Evolutionary conservation across 169 alveolate species (phyloP), one percentile per base, ranked within the genome.

Genomic region (Fabrea salina): DNA sequence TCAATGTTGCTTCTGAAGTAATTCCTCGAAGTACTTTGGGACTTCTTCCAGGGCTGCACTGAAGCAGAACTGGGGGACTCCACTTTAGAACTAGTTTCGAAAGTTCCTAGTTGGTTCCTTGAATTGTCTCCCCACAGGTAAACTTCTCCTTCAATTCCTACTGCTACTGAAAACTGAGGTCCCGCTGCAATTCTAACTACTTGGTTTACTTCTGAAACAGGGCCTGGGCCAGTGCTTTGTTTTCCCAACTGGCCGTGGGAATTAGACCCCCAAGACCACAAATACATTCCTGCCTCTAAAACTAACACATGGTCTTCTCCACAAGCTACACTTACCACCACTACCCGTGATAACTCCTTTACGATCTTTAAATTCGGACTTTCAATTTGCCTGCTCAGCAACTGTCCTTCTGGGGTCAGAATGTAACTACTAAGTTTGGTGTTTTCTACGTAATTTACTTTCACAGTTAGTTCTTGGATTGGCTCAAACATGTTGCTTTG

Each of bases 151-250:
- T 61, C 39, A n/a, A 35, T 1, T 13, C 39, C 37, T 1, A 61
- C 74, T 16, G 74, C 74, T 33, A 2, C 32, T 16, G 74, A 61
- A 8, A 30, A 16, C 32, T 33, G 39, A 30, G 74, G 74, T 35
- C 74, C 74, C 32, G 74, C 50, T 33, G 74, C 43, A 13, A 61
- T 61, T 61, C 74, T 61, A 16, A 61, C 74, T 16, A 61, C 39
- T n/a, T 22, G 16, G 3, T 61, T 61, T 1, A 61, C 25, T 16
- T 61, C 25, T 61, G 8, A 30, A 16, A 61, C 39, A n/a, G 22
- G 16, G 2, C n/a, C 50, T 37, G 74, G 74, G 3, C 32, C 8
- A 11, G 53, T 44, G 16, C 37, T 39, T 67, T 67, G 40, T 41
- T 30, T 37, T 19, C 78, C 61, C 13, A 67, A 43, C 4, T 67